Evolutionary conservation across 805 yeast species (phyloP), one percentile per base, ranked within the genome.

Genomic region (Hanseniaspora lachancei): DNA sequence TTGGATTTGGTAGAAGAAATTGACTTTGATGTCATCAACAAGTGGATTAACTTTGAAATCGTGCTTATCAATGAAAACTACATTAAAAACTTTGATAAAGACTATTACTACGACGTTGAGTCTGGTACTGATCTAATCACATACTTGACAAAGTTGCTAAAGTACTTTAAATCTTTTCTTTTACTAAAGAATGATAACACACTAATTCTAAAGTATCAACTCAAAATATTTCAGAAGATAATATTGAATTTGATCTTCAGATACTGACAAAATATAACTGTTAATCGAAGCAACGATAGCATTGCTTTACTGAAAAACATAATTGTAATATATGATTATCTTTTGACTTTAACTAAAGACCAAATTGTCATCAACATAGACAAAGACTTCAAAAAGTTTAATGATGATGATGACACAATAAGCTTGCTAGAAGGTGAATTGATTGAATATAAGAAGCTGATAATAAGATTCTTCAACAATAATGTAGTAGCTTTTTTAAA

Each of bases 1-100:
- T 18, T 23, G 10, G 9, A 41, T 15, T 23, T 41, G 12, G 23
- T 41, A 6, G 23, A 27, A n/a, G 24, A 41, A 13, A 41, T 41
- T 13, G 24, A 23, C 18, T 27, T 23, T 41, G 44, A 41, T 12
- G 29, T 41, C 2, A 69, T 74, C 50, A 73, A 72, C 40, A 65
- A 66, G 18, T 76, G 83, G 82, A 65, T 80, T 1, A 65, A 66
- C 8, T 70, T 76, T 60, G 84, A 80, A 61, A 63, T 69, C 7
- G 69, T 71, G 29, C 63, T 74, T 35, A 77, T 81, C 5, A 62
- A 64, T 15, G 70, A 69, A 42, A 73, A 80, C 59, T 77, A 74
- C 53, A 66, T 68, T 4, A 75, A 73, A 40, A 73, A 80, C 8
- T 63, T 76, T 3, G 64, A 67, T 1, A 61, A 71, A n/a, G 34